phyloP scores from a whole-genome alignment of 441 rosid species.

The Macaranga tanarius region DNA sequence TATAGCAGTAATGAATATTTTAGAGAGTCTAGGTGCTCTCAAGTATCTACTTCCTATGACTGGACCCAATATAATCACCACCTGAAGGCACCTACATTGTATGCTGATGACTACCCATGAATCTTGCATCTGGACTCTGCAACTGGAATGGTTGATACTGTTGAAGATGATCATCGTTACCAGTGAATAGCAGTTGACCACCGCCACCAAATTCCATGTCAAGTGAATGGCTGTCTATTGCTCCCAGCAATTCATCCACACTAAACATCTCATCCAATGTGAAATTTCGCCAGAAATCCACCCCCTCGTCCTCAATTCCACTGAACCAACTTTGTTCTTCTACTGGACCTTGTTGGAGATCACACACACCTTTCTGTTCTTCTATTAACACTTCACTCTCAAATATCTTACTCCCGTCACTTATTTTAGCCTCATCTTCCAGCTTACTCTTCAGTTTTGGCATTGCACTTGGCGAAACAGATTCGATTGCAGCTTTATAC shows the following conservation, averaged over 20 bases:
- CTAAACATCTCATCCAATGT: slow-evolving; percentile 51
- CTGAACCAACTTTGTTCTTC: slow-evolving; percentile 23
- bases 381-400: neutral
- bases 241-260: slow-evolving; percentile 49
- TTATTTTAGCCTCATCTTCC: neutral
- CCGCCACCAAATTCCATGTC: slow-evolving; percentile 7
- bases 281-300: slow-evolving; percentile 27
- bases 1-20: no score
- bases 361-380: slow-evolving; percentile 1
- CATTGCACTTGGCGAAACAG: neutral
- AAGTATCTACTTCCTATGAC: no score
- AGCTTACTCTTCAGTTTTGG: slow-evolving; percentile 1
- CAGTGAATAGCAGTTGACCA: neutral
- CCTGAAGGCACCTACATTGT: slow-evolving; percentile 21
- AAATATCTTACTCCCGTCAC: neutral
- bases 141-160: slow-evolving; percentile 18
- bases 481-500: neutral
- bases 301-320: slow-evolving; percentile 16
- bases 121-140: slow-evolving; percentile 27
- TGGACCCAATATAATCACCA: slow-evolving; percentile 17
- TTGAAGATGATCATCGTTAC: neutral
- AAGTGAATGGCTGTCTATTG: slow-evolving; percentile 27
- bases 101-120: slow-evolving; percentile 20
- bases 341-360: slow-evolving; percentile 6
- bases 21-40: no score